Base-by-base conservation (phyloP, 441 rosid genomes). In the Erodium chrysanthum region DNA sequence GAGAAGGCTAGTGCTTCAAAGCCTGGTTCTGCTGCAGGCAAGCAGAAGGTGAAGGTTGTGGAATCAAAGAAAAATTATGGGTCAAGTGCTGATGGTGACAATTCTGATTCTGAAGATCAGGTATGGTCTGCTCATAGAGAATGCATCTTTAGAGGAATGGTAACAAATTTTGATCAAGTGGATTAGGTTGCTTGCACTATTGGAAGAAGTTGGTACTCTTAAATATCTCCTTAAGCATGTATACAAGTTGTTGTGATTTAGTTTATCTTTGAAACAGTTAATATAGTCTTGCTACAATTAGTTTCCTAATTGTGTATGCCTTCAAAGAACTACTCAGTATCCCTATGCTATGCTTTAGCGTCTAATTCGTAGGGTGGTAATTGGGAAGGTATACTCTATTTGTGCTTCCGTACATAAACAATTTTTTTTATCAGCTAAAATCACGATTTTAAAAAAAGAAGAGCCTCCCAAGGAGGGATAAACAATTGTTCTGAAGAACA, bases 11-110 rank as follows among this genome's bases (percentile, higher is more conserved):
- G 64, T 46, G 66, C 42, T 37, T 63, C 63, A 10, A 72, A 73
- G 66, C 37, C 80, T 65, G 66, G 17, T 70, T 60, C 76, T 42
- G 67, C 76, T 61, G 76, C 35, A 44, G 66, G 44, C 14, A 83
- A 72, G 66, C 80, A 80, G 73, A 71, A 50, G 37, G 89, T 79
- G 75, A 85, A 80, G 74, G 70, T 81, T 62, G 82, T 72, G 10
- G 78, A 84, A 75, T 84, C 86, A 22, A 74, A 67, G 61, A 84
- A 81, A 71, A 80, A 68, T n/a, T 74, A 50, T 50, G 20, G 7
- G 7, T 50, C 58, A 50, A 17, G 22, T 50, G 0, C 18, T 12
- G 84, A 76, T 44, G 75, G 58, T 21, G 70, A 67, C 60, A 73
- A 72, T 65, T 78, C 76, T 64, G 83, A 73, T n/a, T 68, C 76